Base-by-base conservation (phyloP, 192 early-diverging fungal genomes). In the Coemansia sp. region DNA sequence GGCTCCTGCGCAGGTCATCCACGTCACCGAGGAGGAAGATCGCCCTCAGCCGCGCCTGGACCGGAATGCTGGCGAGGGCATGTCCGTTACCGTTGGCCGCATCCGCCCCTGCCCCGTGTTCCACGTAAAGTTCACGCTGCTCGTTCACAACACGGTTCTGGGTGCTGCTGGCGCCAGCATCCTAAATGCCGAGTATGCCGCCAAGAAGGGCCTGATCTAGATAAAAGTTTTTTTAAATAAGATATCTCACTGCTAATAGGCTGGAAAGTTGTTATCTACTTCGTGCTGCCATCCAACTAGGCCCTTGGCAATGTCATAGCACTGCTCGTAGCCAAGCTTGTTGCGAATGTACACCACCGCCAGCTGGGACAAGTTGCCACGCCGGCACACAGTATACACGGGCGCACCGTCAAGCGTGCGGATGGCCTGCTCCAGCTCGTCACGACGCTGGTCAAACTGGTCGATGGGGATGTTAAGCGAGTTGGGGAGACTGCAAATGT, bases 1-100 rank as follows among this genome's bases (percentile, higher is more conserved):
- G 6, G 95, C 95, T 43, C 96, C 97, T 13, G 71, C 86, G 20
- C 88, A 94, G 6, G 81, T 91, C 20, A 94, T 99, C 55, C 57
- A 79, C 10, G 89, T 98, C 15, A 80, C 89, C 46, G 90, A 85
- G 20, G 70, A 81, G n/a, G 86, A 87, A 3, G 96, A 99, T 76
- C 85, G 97, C 29, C 97, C 97, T 27, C 97, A 99, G 85, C 97
- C 97, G 24, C 89, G 97, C 22, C 82, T 99, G 58, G 97, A 99
- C 79, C 87, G 94, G 58, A 90, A 94, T 65, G 86, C 87, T 16
- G 92, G 90, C 33, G 87, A 88, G 40, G 97, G 97, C 20, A 92
- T 95, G 78, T 85, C 94, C 20, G 94, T 99, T 52, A 93, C 92
- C n/a, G 93, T 99, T 29, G 97, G 97, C 13, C 88, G 97, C 65